phyloP scores from a whole-genome alignment of 164 flowering plant species.

The Echeveria elegans region DNA sequence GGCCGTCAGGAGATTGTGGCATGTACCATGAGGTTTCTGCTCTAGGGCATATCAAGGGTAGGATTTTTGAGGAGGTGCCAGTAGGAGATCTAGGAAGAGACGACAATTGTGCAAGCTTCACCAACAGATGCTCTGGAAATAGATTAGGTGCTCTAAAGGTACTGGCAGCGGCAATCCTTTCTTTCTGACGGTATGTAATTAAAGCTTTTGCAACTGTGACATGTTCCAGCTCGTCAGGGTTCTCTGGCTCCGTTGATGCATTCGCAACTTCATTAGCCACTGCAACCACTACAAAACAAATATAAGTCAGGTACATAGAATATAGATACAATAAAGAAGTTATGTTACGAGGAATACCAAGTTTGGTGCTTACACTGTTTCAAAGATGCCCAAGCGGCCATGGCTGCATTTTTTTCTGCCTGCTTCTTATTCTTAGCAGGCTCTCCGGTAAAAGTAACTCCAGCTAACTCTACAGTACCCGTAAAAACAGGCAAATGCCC shows the following conservation, averaged over 20 bases:
- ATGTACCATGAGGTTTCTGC: background rate
- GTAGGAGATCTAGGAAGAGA: background rate
- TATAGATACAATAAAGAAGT: no score
- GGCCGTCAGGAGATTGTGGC: background rate
- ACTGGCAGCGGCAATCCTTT: background rate
- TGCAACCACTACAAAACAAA: background rate
- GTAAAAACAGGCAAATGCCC: constrained; percentile 17
- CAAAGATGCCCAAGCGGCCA: constrained; percentile 21
- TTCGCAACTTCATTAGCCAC: constrained; percentile 6
- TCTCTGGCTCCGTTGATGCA: background rate
- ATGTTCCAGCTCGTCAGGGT: constrained; percentile 1
- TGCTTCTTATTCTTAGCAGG: constrained; percentile 21
- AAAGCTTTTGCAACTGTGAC: constrained; percentile 3
- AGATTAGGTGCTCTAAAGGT: background rate
- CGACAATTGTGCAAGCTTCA: background rate
- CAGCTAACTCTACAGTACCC: constrained; percentile 20
- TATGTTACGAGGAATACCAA: background rate
- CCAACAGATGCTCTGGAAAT: background rate
- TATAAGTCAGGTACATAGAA: background rate
- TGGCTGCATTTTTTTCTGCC: constrained; percentile 24
- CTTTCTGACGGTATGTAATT: background rate
- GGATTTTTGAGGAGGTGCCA: background rate
- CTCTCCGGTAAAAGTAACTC: constrained; percentile 20
- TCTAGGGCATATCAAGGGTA: constrained; percentile 2
- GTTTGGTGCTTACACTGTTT: constrained; percentile 14